Evolutionary conservation across 495 filamentous ascomycete genomes (phyloP).

Genomic region (Neurospora tetraspora): DNA sequence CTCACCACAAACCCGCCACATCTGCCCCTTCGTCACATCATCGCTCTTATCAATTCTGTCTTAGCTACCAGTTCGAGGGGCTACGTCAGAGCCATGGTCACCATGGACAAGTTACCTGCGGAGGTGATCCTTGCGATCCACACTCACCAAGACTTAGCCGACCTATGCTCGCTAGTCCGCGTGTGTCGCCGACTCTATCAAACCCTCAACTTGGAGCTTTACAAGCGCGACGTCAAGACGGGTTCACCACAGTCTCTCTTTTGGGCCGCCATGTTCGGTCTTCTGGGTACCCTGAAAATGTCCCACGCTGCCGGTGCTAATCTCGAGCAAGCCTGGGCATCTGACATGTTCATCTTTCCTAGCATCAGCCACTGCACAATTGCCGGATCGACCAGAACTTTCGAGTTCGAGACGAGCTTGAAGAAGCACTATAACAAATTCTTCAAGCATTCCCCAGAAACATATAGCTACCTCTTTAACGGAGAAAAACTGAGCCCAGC

Average conservation of each 20-base stretch:
- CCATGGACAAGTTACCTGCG: background rate
- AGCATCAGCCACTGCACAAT: background rate
- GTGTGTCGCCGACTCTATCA: background rate
- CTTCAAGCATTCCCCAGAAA: background rate
- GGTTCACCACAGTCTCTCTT: background rate
- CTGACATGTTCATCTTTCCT: background rate
- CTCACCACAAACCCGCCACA: background rate
- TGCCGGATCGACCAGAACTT: background rate
- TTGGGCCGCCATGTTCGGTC: slow-evolving; percentile 4
- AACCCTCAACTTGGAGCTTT: slow-evolving; percentile 1
- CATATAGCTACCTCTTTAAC: background rate
- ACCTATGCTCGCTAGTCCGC: background rate
- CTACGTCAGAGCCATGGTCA: background rate
- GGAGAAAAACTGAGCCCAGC: background rate
- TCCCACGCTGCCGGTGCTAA: slow-evolving; percentile 2
- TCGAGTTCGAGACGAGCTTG: background rate
- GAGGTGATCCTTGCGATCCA: slow-evolving; percentile 3
- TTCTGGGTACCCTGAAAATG: background rate
- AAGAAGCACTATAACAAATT: background rate
- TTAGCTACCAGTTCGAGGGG: background rate
- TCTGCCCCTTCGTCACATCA: background rate
- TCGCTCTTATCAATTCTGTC: background rate
- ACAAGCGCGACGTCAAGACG: slow-evolving; percentile 2
- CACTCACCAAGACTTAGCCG: background rate
- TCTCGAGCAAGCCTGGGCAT: slow-evolving; percentile 1